Evolutionary conservation across 2,329 filamentous ascomycete species (phyloP).

Genomic region (Bipolaris sorokiniana): DNA sequence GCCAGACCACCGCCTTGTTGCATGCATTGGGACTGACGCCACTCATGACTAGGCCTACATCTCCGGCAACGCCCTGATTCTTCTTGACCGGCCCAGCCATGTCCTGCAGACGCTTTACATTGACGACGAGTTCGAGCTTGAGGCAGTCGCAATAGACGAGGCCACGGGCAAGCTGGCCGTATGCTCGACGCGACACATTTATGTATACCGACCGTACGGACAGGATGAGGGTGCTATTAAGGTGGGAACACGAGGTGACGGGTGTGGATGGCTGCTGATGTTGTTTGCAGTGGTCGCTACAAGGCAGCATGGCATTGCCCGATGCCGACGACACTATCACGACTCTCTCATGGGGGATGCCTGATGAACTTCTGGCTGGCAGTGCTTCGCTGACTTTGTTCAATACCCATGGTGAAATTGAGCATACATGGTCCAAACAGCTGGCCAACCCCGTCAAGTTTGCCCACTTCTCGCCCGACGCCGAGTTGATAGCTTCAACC

Average conservation of each 20-base stretch:
- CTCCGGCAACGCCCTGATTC: slow-evolving; percentile 83
- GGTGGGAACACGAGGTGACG: slow-evolving; percentile 56
- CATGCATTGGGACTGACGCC: slow-evolving; percentile 15
- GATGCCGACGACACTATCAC: slow-evolving; percentile 56
- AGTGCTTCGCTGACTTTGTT: slow-evolving; percentile 74
- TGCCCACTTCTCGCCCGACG: slow-evolving; percentile 84
- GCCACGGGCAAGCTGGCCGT: slow-evolving; percentile 82
- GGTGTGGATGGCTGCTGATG: slow-evolving; percentile 28
- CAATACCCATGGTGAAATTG: slow-evolving; percentile 59
- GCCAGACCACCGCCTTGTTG: slow-evolving; percentile 33
- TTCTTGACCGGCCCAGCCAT: slow-evolving; percentile 75
- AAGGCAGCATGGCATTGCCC: slow-evolving; percentile 62
- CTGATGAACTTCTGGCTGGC: slow-evolving; percentile 83
- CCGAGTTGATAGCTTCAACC: slow-evolving; percentile 81
- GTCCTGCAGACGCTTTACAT: slow-evolving; percentile 92
- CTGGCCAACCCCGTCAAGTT: slow-evolving; percentile 76
- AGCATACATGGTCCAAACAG: slow-evolving; percentile 73
- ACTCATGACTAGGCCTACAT: slow-evolving; percentile 72
- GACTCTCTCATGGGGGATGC: slow-evolving; percentile 83
- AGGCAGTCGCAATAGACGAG: slow-evolving; percentile 82
- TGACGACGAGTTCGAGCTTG: slow-evolving; percentile 71
- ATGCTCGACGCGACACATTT: slow-evolving; percentile 69
- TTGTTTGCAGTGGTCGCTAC: slow-evolving; percentile 62
- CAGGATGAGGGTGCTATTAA: slow-evolving; percentile 74
- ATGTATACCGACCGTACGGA: slow-evolving; percentile 79